These are phyloP conservation scores for Linnemannia schmuckeri DNA, from an alignment of 192 early-diverging fungal species.

Conservation along the genomic window DNA sequence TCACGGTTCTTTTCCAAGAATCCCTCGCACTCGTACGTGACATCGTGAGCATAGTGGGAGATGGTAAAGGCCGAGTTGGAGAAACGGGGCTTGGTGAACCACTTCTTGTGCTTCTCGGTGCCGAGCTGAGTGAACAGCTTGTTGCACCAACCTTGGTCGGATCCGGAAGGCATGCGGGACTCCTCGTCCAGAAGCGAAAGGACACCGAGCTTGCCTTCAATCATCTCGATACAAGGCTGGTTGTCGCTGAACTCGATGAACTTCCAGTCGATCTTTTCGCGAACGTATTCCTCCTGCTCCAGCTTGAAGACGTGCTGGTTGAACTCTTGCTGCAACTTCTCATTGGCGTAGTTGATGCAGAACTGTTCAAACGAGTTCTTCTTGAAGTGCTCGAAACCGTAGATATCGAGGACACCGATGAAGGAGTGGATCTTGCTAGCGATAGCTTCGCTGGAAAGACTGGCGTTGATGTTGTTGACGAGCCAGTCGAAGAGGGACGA, in stretches of 20 bases:
- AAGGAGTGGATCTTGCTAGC: slow-evolving; percentile 67
- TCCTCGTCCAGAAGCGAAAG: slow-evolving; percentile 95
- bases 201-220: slow-evolving; percentile 95
- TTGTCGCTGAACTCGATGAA: slow-evolving; percentile 99
- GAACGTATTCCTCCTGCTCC: slow-evolving; percentile 98
- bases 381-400: slow-evolving; percentile 99
- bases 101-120: slow-evolving; percentile 72
- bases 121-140: slow-evolving; percentile 92
- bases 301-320: slow-evolving; percentile 99
- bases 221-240: slow-evolving; percentile 98
- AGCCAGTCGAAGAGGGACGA: slow-evolving; percentile 97
- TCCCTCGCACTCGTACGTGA: slow-evolving; percentile 92
- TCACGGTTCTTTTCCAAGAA: slow-evolving; percentile 99
- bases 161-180: slow-evolving; percentile 84
- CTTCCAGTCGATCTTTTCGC: slow-evolving; percentile 97
- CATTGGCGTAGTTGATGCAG: slow-evolving; percentile 98
- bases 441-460: slow-evolving; percentile 74
- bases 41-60: slow-evolving; percentile 95
- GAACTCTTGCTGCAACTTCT: slow-evolving; percentile 99
- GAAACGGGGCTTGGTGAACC: slow-evolving; percentile 94
- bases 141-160: slow-evolving; percentile 86
- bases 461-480: slow-evolving; percentile 89
- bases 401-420: slow-evolving; percentile 99
- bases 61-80: slow-evolving; percentile 91
- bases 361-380: slow-evolving; percentile 99